phyloP scores from a whole-genome alignment of 495 filamentous ascomycete species.

The Darksidea phi region DNA sequence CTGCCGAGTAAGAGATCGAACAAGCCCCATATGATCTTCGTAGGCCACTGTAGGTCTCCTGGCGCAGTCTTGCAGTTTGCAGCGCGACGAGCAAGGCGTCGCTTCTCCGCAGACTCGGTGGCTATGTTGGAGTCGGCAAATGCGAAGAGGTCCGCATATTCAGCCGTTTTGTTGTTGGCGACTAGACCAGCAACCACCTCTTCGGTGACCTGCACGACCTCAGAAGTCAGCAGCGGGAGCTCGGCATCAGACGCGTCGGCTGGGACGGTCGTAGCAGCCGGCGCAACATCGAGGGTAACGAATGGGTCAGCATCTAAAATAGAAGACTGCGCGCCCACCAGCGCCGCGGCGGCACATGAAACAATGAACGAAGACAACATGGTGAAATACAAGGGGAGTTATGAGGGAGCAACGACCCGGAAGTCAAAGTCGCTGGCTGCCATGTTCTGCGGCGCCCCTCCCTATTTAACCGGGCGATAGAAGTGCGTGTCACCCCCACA shows the following conservation, averaged over 20 bases:
- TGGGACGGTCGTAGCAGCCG: constrained; percentile 16
- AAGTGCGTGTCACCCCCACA: too few species aligned
- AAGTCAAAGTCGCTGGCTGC: background rate
- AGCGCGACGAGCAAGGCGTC: background rate
- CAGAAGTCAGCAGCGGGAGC: constrained; percentile 5
- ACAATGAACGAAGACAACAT: constrained; percentile 18
- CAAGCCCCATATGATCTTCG: constrained; percentile 10
- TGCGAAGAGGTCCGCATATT: constrained; percentile 23
- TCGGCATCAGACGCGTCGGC: background rate
- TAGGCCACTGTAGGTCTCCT: constrained; percentile 16
- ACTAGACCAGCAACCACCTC: constrained; percentile 1
- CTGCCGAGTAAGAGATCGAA: constrained; percentile 24
- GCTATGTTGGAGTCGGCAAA: constrained; percentile 9
- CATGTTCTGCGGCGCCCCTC: too few species aligned
- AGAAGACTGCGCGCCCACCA: background rate
- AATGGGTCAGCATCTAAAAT: background rate
- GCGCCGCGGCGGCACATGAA: constrained; percentile 5
- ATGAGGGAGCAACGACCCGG: too few species aligned
- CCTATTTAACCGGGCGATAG: too few species aligned
- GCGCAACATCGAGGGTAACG: background rate
- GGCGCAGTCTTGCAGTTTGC: constrained; percentile 17
- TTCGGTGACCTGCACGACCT: constrained; percentile 21
- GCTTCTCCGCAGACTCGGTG: background rate
- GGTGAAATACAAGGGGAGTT: background rate
- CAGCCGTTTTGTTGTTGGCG: constrained; percentile 3